Base-by-base conservation (phyloP, 441 rosid genomes). In the Jatropha podagrica region DNA sequence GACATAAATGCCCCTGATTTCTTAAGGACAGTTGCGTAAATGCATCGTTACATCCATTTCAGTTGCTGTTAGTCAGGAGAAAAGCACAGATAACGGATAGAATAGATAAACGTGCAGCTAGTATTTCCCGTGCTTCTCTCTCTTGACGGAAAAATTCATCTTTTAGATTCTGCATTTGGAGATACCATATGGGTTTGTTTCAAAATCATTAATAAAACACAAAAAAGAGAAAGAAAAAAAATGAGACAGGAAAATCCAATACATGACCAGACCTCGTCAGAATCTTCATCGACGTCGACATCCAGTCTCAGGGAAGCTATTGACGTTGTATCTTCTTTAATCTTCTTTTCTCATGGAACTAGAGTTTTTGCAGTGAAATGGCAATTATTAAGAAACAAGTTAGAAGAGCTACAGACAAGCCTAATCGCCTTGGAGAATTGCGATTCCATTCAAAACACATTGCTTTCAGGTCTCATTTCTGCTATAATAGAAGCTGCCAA, bases 281-380 rank as follows among this genome's bases (percentile, higher is more conserved):
- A 78, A 73, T 78, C 84, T 51, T 64, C 81, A 11, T 38, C 79
- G 23, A 10, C 79, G 49, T 44, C 48, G 32, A 32, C 32, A 42
- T 54, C 85, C 56, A 83, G 84, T 71, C 73, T 85, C 61, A 71
- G 74, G 4, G 83, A 78, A 79, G 88, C 88, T 76, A 81, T 86
- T 71, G 95, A 91, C 79, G 81, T 76, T 11, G 76, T 87, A 0
- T 90, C 93, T 81, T 89, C 94, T n/a, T 80, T 95, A 82, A 86
- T 92, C 74, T 85, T 92, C 67, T 84, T 87, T 32, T 93, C 98
- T 72, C 85, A 89, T 78, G 88, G 93, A 12, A 81, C 91, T 76
- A 89, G 80, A 78, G 92, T 89, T 58, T 95, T 95, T 81, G 56
- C 85, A 27, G 89, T 88, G 58, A 95, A 92, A 88, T 95, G 99